Evolutionary conservation across 2,329 filamentous ascomycete species (phyloP), one percentile per base, ranked within the genome.

Genomic region (Cadophora sp.): DNA sequence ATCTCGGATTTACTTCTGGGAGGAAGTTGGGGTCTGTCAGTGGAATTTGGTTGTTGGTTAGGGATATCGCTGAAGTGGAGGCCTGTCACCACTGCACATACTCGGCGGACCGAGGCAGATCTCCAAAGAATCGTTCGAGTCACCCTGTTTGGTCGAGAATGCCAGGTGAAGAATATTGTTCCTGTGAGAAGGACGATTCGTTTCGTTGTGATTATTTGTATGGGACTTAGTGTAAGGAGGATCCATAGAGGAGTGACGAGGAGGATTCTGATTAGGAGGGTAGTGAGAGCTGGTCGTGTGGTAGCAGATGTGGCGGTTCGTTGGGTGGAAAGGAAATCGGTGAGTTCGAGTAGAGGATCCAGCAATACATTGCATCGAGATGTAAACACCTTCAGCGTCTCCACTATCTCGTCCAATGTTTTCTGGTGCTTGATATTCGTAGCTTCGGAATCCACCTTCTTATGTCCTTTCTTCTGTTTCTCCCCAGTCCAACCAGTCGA

Each of bases 371-470:
- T 97, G 80, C 96, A 97, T 59, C 96, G 87, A 5, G 91, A 91
- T 0, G 95, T 98, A 73, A 99, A 93, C 71, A 94, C 89, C 78
- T 94, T 93, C 53, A 99, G 81, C 0, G 93, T 97, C 73, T 98
- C 94, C 65, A 99, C 92, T 68, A 99, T 99, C 81, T 99, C 96
- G 78, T 99, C 96, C 62, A 99, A 81, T 60, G 94, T 97, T 82
- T 97, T 97, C 75, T 97, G 93, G 74, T 96, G 92, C 67, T 91
- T 89, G 50, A 89, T 90, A 68, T 85, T 89, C 7, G 85, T 87
- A 18, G 80, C 77, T 73, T 93, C 92, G 9, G 83, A 77, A 6
- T 75, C 72, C 58, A 67, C 65, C 41, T 81, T 81, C 67, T 82
- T 85, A 64, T 86, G 82, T 39, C 79, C 81, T 64, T 85, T 85